Evolutionary conservation across 163 green algal genomes (phyloP).

Genomic region (Prototheca wickerhamii): DNA sequence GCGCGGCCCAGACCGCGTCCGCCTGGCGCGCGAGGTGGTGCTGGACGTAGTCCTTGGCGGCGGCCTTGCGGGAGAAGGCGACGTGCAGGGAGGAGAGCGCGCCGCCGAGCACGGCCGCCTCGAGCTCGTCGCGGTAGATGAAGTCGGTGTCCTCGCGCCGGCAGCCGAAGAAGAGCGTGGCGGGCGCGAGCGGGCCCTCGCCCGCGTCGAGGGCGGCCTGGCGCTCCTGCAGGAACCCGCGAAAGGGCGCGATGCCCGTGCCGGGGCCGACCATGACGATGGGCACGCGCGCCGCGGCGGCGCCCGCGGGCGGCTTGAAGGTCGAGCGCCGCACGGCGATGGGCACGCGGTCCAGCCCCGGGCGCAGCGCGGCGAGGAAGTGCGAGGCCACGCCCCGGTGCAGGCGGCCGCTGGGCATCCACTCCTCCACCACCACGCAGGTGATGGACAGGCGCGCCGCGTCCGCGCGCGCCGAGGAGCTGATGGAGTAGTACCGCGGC

Average conservation of each 20-base stretch:
- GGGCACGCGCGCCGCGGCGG: constrained; percentile 46
- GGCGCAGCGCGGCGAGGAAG: constrained; percentile 10
- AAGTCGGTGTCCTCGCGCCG: constrained; percentile 67
- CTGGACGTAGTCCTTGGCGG: constrained; percentile 71
- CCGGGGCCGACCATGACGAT: constrained; percentile 90
- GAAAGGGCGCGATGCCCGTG: constrained; percentile 86
- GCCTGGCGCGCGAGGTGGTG: constrained; percentile 56
- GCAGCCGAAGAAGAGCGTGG: constrained; percentile 91
- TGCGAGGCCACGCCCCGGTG: constrained; percentile 25
- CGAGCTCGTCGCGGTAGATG: constrained; percentile 75
- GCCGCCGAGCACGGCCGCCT: constrained; percentile 34
- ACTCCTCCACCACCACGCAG: constrained; percentile 25
- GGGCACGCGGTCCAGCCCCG: constrained; percentile 45
- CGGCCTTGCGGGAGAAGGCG: constrained; percentile 59
- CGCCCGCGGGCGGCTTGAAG: constrained; percentile 67
- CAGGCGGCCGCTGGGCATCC: constrained; percentile 17
- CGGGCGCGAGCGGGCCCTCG: constrained; percentile 72
- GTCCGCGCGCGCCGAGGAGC: constrained; percentile 44
- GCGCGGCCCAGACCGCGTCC: constrained; percentile 54
- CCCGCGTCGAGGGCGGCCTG: constrained; percentile 77
- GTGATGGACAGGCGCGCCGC: constrained; percentile 22
- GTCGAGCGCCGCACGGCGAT: constrained; percentile 81
- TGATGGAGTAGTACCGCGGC: constrained; percentile 88
- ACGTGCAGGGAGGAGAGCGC: constrained; percentile 59
- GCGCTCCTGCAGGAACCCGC: constrained; percentile 18